These are phyloP conservation scores for Actinomucor elegans DNA, from an alignment of 371 early-diverging fungal genomes.

Conservation along the genomic window DNA sequence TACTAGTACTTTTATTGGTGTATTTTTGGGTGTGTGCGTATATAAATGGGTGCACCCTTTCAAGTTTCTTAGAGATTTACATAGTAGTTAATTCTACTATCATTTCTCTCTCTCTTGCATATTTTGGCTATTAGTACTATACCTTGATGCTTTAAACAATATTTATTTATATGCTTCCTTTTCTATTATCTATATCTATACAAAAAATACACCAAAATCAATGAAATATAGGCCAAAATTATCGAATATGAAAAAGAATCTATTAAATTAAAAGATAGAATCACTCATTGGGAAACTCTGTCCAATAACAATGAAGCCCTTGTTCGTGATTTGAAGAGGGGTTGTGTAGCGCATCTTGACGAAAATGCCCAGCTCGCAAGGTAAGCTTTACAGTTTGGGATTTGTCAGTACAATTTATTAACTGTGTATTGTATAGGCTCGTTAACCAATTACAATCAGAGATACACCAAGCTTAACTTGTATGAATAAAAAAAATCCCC, in stretches of 20 bases:
- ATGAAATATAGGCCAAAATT: constrained; percentile 23
- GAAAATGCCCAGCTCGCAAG: constrained; percentile 37
- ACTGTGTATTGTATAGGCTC: constrained; percentile 16
- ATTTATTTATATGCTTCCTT: background rate
- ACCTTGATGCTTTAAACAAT: constrained; percentile 31
- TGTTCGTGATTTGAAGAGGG: constrained; percentile 25
- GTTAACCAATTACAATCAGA: constrained; percentile 39
- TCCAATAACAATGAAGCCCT: constrained; percentile 16
- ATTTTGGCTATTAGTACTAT: constrained; percentile 25
- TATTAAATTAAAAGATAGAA: constrained; percentile 8
- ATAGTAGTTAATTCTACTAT: background rate
- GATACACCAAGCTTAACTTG: constrained; percentile 20
- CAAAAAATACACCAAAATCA: background rate
- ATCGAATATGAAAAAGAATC: constrained; percentile 23
- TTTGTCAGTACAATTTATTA: background rate
- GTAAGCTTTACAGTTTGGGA: constrained; percentile 8
- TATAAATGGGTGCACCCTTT: too few species aligned
- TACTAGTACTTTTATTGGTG: background rate
- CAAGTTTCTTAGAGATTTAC: too few species aligned
- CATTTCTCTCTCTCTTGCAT: background rate
- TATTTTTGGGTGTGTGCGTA: too few species aligned
- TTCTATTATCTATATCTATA: background rate
- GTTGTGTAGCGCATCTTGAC: constrained; percentile 23
- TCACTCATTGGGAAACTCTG: constrained; percentile 24
- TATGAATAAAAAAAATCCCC: too few species aligned